Evolutionary conservation across 2,329 filamentous ascomycete genomes (phyloP), one percentile per base, ranked within the genome.

Genomic region (Scytalidium lignicola): DNA sequence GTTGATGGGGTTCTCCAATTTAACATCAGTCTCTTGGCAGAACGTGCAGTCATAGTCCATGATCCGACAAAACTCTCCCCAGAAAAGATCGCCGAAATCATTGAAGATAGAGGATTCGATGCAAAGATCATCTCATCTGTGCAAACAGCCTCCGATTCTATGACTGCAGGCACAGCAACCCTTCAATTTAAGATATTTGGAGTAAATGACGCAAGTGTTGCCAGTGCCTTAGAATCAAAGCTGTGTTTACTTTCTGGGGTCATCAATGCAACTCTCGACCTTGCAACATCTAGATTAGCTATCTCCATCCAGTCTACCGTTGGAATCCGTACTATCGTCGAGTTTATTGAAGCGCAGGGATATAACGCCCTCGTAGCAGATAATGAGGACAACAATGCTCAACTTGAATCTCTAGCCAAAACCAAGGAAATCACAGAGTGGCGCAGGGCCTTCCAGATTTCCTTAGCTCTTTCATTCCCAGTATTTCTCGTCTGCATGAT

Each of bases 351-450:
- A 68, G 75, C 76, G n/a, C 74, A 81, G 18, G 91, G 92, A 2
- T 89, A 88, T 66, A 96, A 96, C 64, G 93, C 92, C 1, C 74
- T 99, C 2, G 80, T 97, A 10, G 85, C 91, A 1, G 92, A 97
- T 57, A 86, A 84, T 47, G 90, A 97, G 60, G 93, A 99, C 70
- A 97, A 95, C 66, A 95, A 95, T 62, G 92, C 93, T 1, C 93
- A 99, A 65, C 79, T 99, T 2, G 90, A 97, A 67, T 97, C 93
- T 1, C 77, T 99, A 2, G 88, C 93, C 8, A 99, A 99, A 71
- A 97, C 93, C 0, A 88, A 89, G 58, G 93, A 99, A 67, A 96
- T 99, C 54, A 88, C 86, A 55, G 90, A 96, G 67, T 99, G 93
- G 93, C 83, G 81, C 53, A 80, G 75, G 23, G 89, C 90, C 0